Base-by-base conservation (phyloP, 345 rosid species). In the Dipteronia dyeriana region DNA sequence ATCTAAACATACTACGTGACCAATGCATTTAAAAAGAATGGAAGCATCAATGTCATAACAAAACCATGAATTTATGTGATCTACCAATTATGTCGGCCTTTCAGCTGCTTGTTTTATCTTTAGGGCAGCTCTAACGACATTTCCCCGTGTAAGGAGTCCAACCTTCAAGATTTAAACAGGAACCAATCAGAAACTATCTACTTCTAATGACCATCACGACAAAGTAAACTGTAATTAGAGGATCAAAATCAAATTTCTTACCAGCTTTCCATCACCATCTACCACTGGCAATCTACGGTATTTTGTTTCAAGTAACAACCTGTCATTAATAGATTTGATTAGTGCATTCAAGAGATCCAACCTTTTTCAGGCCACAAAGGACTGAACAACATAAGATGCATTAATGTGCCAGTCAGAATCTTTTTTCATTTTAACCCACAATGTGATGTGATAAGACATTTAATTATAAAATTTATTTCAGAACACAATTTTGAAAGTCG, bases 231-330 rank as follows among this genome's bases (percentile, higher is more conserved):
- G 47, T 31, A 20, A 49, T 26, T 9, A 59, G 47, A 34, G 43
- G 19, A 49, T 4, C 47, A n/a, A 76, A 22, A 23, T 14, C 22
- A 57, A 54, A 66, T 16, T 66, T 81, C 89, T 87, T 82, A 95
- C 99, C 89, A 93, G 90, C 71, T 86, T 90, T 34, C 98, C 98
- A 63, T 89, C 77, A 39, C 82, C 66, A 73, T 90, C 91, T 66
- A 95, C 99, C 22, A 95, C 97, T 13, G 98, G 98, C 78, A 95
- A 84, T 74, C 97, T 84, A 66, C 88, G 96, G 80, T 86, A 93
- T 78, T 95, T 95, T 2, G 99, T 93, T 84, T 93, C 94, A 6
- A 95, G 91, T 85, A 95, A 86, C 90, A 95, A 82, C 89, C 99
- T 95, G 74, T 61, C 47, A 80, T 7, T 66, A 29, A 49, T 68